Evolutionary conservation across 805 yeast species (phyloP).

Genomic region (Pichia membranifaciens): DNA sequence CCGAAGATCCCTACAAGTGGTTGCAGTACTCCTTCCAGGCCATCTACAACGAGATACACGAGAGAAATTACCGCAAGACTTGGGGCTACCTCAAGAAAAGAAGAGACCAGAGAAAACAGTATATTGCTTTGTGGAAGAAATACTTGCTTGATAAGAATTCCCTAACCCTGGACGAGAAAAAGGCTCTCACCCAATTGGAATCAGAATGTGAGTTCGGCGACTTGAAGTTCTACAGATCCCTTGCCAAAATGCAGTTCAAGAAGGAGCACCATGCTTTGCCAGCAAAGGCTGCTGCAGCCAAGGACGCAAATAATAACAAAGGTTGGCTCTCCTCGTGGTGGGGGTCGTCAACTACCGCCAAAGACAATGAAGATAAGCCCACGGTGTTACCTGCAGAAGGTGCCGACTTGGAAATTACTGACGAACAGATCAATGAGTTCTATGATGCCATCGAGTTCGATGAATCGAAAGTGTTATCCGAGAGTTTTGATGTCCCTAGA

Average conservation of each 20-base stretch:
- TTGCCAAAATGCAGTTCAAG: conserved; percentile 63
- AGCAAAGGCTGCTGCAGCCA: conserved; percentile 7
- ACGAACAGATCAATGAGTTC: conserved; percentile 82
- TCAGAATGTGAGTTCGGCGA: conserved; percentile 63
- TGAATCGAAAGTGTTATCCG: conserved; percentile 47
- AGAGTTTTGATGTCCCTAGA: conserved; percentile 60
- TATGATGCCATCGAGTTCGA: conserved; percentile 92
- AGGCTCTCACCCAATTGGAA: conserved; percentile 49
- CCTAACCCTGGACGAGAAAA: conserved; percentile 26
- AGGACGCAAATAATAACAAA: conserved; percentile 11
- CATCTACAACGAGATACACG: conserved; percentile 74
- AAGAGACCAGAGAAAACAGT: conserved; percentile 64
- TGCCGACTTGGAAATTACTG: conserved; percentile 49
- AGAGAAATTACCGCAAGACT: conserved; percentile 72
- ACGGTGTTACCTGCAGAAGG: conserved; percentile 5
- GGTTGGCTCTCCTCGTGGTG: conserved; percentile 78
- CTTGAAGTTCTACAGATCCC: conserved; percentile 74
- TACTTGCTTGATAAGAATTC: conserved; percentile 38
- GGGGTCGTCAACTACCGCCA: conserved; percentile 31
- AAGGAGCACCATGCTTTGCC: conserved; percentile 38
- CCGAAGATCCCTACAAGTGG: conserved; percentile 76
- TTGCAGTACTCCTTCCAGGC: conserved; percentile 73
- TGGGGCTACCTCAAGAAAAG: conserved; percentile 77
- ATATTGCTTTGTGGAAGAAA: conserved; percentile 61
- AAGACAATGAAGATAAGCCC: conserved; percentile 6